phyloP scores from a whole-genome alignment of 2,329 filamentous ascomycete genomes.

The Epichloe gansuensis region DNA sequence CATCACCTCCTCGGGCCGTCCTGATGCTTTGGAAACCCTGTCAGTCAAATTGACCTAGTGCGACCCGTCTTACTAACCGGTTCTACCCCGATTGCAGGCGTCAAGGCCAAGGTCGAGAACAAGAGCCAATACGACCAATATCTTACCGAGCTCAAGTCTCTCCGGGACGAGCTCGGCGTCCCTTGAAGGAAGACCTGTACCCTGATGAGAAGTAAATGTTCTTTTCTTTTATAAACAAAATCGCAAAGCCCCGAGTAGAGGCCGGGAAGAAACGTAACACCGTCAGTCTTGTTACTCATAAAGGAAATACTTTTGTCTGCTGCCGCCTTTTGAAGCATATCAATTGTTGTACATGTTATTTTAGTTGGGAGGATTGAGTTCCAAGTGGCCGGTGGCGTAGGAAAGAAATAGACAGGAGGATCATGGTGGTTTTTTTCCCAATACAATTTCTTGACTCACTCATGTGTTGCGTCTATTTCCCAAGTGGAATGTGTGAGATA shows the following conservation, averaged over 20 bases:
- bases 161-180: constrained; percentile 89
- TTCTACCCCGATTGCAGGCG: constrained; percentile 41
- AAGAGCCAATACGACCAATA: constrained; percentile 94
- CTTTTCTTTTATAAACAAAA: constrained; percentile 4
- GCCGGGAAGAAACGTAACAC: neutral
- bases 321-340: constrained; percentile 9
- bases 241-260: neutral
- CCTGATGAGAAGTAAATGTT: constrained; percentile 45
- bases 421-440: too few relatives aligned
- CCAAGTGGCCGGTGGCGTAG: constrained; percentile 10
- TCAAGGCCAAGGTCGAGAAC: constrained; percentile 99
- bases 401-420: constrained; percentile 1
- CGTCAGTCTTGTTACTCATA: neutral
- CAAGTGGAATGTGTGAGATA: too few relatives aligned
- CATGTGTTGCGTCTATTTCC: too few relatives aligned
- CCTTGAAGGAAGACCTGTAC: constrained; percentile 86
- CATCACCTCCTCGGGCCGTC: neutral
- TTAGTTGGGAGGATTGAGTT: constrained; percentile 16
- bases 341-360: constrained; percentile 26
- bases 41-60: neutral
- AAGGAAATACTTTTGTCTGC: constrained; percentile 2
- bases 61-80: neutral
- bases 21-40: too few relatives aligned
- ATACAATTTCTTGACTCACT: too few relatives aligned
- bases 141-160: constrained; percentile 79